Percentiles rank a stretch among this genome's conserved stretches.
phyloP scores from a whole-genome alignment of 768 basidiomycete species.

The Vararia minispora region DNA sequence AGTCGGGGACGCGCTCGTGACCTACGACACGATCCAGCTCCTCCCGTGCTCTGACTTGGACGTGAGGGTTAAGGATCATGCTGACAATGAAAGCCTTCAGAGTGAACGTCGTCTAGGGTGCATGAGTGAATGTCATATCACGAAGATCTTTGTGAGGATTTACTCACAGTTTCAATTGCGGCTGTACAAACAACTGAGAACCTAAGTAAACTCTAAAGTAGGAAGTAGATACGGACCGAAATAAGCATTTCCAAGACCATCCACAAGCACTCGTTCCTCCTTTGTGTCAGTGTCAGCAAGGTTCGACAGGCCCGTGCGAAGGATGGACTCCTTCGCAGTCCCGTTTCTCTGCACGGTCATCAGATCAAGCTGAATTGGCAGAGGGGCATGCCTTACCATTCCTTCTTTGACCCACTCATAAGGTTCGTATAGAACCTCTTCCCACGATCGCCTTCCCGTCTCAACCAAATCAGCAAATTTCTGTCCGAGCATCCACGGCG shows the following conservation, averaged over 20 bases:
- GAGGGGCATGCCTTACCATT: background rate
- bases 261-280: background rate
- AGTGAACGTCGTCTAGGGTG: slow-evolving; percentile 2
- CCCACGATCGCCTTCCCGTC: too few species aligned
- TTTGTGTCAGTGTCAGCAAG: background rate
- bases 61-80: slow-evolving; percentile 7
- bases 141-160: too few species aligned
- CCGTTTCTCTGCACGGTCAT: background rate
- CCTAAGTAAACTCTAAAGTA: too few species aligned
- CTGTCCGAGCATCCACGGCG: too few species aligned
- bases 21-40: slow-evolving; percentile 15
- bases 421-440: background rate
- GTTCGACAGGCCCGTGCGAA: slow-evolving; percentile 1
- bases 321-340: slow-evolving; percentile 3
- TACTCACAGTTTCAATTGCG: too few species aligned
- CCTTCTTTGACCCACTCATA: slow-evolving; percentile 4
- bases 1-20: slow-evolving; percentile 11
- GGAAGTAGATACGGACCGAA: background rate
- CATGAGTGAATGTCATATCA: background rate
- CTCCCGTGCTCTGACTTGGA: slow-evolving; percentile 6
- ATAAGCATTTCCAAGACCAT: background rate
- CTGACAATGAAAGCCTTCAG: slow-evolving; percentile 4
- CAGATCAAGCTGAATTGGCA: too few species aligned
- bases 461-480: too few species aligned
- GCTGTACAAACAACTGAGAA: too few species aligned